Base-by-base conservation (phyloP, 2,329 filamentous ascomycete species). In the Alternaria novae-zelandiae region DNA sequence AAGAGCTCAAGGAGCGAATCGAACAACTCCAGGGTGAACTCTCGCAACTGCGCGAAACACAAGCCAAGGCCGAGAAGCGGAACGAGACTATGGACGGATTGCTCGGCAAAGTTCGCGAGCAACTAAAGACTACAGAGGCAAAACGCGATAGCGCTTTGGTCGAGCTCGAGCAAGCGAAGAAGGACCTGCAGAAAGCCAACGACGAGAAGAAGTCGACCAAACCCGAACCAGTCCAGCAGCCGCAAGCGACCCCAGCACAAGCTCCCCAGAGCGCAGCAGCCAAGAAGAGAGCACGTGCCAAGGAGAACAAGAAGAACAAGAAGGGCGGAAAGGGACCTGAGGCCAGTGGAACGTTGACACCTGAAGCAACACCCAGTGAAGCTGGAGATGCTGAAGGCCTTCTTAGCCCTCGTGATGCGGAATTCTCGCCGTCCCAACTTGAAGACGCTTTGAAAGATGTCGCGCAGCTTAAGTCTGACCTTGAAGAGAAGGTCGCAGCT, bases 231-330 rank as follows among this genome's bases (percentile, higher is more conserved):
- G 26, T 59, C 3, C 59, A 61, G 26, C 65, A 69, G 43, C 63
- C 72, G 7, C 68, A 77, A 58, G 44, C 72, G 12, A 49, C 63
- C 7, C 61, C 67, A 25, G 62, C 71, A 17, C 70, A 71, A 28
- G 54, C 71, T 11, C 72, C 70, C 15, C 74, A 77, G 4, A 76
- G 80, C 13, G 79, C 74, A 13, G 79, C 83, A 11, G 82, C 82
- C 63, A 95, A 94, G 82, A 96, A 93, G 79, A 96, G 92, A 79
- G 96, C 94, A 68, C 57, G 58, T 15, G 84, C 83, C 69, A 84
- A 92, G 78, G 97, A 95, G 84, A 84, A 83, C 69, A 84, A 92
- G 78, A 97, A 95, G 84, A 97, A 96, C 86, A 91, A 90, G 81
- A 95, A 94, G 83, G 88, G 87, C 17, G 87, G 85, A 30, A 88